Percentiles rank a stretch among this genome's conserved stretches.
These are phyloP conservation scores for Lecanosticta acicola DNA, from an alignment of 2,329 filamentous ascomycete species.

Conservation along the genomic window DNA sequence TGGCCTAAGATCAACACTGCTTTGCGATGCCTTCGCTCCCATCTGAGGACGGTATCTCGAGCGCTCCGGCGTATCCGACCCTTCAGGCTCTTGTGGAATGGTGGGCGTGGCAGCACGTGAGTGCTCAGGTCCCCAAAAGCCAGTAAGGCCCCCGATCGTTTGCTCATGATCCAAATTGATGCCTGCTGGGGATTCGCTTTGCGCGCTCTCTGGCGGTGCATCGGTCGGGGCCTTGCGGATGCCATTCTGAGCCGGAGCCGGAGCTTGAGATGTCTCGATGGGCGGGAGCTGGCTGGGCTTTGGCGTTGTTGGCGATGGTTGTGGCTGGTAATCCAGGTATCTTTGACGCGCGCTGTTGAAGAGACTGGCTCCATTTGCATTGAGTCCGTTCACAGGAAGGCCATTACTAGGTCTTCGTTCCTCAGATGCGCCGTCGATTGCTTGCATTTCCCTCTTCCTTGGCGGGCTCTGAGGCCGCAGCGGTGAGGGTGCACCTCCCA, in stretches of 20 bases:
- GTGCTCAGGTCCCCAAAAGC: constrained; percentile 24
- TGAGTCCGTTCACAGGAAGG: constrained; percentile 7
- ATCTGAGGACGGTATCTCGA: constrained; percentile 19
- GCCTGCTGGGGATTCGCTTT: constrained; percentile 21
- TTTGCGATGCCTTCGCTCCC: constrained; percentile 15
- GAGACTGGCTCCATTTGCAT: constrained; percentile 18
- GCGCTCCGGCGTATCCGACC: constrained; percentile 23
- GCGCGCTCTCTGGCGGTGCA: constrained; percentile 8
- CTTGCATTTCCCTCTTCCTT: constrained; percentile 13
- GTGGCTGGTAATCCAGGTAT: constrained; percentile 21
- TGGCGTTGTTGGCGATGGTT: constrained; percentile 7
- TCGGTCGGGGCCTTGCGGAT: constrained; percentile 11
- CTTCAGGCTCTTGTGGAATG: constrained; percentile 11
- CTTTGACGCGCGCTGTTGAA: constrained; percentile 25
- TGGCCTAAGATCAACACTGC: constrained; percentile 27
- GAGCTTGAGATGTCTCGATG: constrained; percentile 14
- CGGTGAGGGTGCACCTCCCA: constrained; percentile 3
- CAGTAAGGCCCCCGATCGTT: constrained; percentile 22
- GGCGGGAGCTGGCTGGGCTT: constrained; percentile 14
- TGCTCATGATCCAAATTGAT: constrained; percentile 23
- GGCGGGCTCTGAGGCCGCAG: constrained; percentile 20
- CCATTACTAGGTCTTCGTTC: constrained; percentile 12
- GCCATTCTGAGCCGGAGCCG: constrained; percentile 12
- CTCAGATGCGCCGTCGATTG: constrained; percentile 15
- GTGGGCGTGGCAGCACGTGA: constrained; percentile 5